Conservation (phyloP, 2,329 filamentous ascomycete genomes). For the Huntiella abstrusa region DNA sequence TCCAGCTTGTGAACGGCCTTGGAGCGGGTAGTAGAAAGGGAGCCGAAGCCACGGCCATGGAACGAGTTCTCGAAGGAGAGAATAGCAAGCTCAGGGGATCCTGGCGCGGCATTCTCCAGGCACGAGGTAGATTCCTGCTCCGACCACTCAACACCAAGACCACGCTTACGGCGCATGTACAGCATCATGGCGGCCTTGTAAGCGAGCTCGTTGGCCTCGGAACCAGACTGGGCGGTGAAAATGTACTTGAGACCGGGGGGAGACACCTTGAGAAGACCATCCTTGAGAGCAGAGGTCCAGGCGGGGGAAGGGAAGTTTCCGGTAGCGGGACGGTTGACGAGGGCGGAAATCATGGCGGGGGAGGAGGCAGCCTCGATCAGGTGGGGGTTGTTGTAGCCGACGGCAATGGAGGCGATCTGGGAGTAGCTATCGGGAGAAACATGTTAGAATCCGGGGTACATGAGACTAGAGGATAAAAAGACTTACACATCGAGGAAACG, state of each 20-base stretch:
- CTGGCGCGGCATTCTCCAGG: constrained; percentile 68
- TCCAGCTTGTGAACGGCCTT: constrained; percentile 92
- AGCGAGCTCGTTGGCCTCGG: constrained; percentile 83
- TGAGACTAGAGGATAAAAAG: neutral
- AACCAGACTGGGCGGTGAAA: constrained; percentile 76
- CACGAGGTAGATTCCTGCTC: constrained; percentile 51
- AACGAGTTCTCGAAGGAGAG: constrained; percentile 77
- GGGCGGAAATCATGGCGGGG: constrained; percentile 57
- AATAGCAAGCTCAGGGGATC: constrained; percentile 61
- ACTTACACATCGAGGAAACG: constrained; percentile 29
- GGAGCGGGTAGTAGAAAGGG: constrained; percentile 71
- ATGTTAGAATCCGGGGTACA: neutral
- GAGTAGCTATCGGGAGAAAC: constrained; percentile 40
- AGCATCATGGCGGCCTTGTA: constrained; percentile 89
- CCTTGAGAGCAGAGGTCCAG: constrained; percentile 63
- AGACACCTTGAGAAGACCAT: constrained; percentile 63
- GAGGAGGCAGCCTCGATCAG: constrained; percentile 52
- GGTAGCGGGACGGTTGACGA: constrained; percentile 78
- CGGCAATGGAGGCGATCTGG: constrained; percentile 80
- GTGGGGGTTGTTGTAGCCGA: constrained; percentile 79
- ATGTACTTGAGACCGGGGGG: constrained; percentile 74
- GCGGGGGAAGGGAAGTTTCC: constrained; percentile 80
- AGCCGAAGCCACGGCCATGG: constrained; percentile 79
- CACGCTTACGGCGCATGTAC: constrained; percentile 62
- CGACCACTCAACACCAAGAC: constrained; percentile 71